Evolutionary conservation across 768 basidiomycete species (phyloP), one percentile per base, ranked within the genome.

Genomic region (Gymnopilus dilepis): DNA sequence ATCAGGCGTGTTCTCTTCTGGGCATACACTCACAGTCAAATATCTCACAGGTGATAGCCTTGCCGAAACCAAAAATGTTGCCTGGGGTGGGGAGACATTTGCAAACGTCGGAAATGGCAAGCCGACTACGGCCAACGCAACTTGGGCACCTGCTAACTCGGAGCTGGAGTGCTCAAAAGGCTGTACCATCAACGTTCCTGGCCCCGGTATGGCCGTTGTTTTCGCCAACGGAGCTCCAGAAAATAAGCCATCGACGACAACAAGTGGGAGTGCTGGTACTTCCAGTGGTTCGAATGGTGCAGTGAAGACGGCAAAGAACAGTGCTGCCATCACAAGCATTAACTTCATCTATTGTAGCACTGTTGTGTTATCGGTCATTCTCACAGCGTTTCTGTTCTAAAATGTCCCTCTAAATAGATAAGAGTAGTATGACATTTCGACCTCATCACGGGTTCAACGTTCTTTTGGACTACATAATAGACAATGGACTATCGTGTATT

Each of bases 81-180:
- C 81, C 7, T 90, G 87, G 87, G 86, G 85, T 19, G 84, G 83
- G 12, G 77, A 86, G 68, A 82, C 83, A 0, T 78, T 78, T 63
- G 69, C 73, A 3, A 77, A 77, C 17, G 76, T 77, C 0, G 77
- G 74, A 1, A 77, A 82, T 67, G 82, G 81, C 31, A 72, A 63
- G 34, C 67, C 78, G 21, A 68, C 77, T 56, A 58, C 73, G 19
- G 59, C 61, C 38, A 72, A 59, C 12, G 70, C 73, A 3, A 58
- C 69, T n/a, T 80, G 78, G 78, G 75, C 73, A 1, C 68, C 73
- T 13, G 66, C 74, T 5, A 80, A 80, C 64, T 53, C 71, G 53
- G 63, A 77, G 15, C 54, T 79, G 15, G 73, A 77, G 53, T 85
- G 84, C 64, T 66, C 72, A 1, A 73, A 72, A 28, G 82, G 82